Conservation (phyloP, 768 basidiomycete genomes). For the Cystoderma amianthinum region DNA sequence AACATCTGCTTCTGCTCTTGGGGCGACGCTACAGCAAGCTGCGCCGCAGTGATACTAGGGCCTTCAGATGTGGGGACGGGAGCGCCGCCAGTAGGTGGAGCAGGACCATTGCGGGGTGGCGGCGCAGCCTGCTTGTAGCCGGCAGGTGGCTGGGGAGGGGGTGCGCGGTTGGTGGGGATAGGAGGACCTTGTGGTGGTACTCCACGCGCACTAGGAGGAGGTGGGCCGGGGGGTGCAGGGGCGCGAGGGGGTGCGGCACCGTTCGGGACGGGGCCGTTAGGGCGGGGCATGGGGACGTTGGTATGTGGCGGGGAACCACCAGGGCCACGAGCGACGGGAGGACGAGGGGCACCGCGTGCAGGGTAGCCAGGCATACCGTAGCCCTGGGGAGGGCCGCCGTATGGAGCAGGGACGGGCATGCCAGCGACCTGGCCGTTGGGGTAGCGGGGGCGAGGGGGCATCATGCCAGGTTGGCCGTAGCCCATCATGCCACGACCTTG, state of each 20-base stretch:
- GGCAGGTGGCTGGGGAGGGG: constrained; percentile 17
- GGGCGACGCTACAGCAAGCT: constrained; percentile 53
- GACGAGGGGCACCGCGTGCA: constrained; percentile 52
- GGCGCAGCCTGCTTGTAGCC: constrained; percentile 26
- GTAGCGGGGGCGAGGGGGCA: constrained; percentile 84
- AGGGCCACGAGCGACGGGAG: constrained; percentile 60
- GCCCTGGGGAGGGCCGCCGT: constrained; percentile 65
- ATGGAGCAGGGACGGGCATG: constrained; percentile 70
- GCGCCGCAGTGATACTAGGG: constrained; percentile 38
- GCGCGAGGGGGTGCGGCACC: constrained; percentile 49
- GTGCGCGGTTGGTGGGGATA: constrained; percentile 19
- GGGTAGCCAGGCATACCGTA: constrained; percentile 70
- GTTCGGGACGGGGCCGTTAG: constrained; percentile 50
- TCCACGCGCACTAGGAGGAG: constrained; percentile 18
- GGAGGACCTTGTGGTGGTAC: constrained; percentile 29
- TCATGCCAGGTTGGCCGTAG: constrained; percentile 79
- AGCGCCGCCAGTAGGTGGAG: constrained; percentile 32
- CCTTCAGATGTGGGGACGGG: constrained; percentile 30
- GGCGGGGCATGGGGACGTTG: constrained; percentile 58
- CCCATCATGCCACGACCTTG: constrained; percentile 77
- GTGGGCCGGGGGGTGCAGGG: constrained; percentile 37
- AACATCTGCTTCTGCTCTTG: constrained; percentile 99
- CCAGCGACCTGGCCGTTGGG: constrained; percentile 70
- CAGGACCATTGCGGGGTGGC: constrained; percentile 29
- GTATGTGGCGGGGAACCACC: constrained; percentile 63